Conservation (phyloP, 108 stramenopile species). For the Mediolabrus comicus region DNA sequence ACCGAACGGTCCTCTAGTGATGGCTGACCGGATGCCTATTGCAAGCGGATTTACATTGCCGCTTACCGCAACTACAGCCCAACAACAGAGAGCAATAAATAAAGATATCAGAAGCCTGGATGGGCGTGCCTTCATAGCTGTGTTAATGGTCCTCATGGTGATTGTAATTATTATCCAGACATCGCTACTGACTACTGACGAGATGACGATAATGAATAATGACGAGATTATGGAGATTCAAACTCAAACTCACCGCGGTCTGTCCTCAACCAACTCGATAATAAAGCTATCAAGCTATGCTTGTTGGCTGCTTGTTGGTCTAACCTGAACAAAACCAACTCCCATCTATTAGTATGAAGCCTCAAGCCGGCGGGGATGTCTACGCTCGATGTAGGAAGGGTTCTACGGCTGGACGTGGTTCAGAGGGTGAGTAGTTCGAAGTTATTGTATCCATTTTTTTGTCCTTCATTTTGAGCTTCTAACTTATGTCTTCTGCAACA, state of each 20-base stretch:
- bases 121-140: neutral
- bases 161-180: no score
- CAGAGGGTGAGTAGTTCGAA: no score
- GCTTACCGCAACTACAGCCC: neutral
- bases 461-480: no score
- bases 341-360: neutral
- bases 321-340: neutral
- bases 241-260: no score
- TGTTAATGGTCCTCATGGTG: neutral
- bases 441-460: no score
- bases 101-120: neutral
- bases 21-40: conserved; percentile 29
- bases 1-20: conserved; percentile 9
- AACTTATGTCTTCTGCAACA: no score
- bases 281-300: no score
- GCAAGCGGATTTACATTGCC: conserved; percentile 8
- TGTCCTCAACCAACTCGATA: no score
- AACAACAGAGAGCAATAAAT: neutral
- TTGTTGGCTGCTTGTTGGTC: no score
- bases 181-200: no score
- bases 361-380: neutral
- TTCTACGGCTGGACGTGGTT: neutral
- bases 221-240: no score
- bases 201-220: no score
- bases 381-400: neutral